Evolutionary conservation across 805 yeast genomes (phyloP).

Genomic region (Kuraishia molischiana): DNA sequence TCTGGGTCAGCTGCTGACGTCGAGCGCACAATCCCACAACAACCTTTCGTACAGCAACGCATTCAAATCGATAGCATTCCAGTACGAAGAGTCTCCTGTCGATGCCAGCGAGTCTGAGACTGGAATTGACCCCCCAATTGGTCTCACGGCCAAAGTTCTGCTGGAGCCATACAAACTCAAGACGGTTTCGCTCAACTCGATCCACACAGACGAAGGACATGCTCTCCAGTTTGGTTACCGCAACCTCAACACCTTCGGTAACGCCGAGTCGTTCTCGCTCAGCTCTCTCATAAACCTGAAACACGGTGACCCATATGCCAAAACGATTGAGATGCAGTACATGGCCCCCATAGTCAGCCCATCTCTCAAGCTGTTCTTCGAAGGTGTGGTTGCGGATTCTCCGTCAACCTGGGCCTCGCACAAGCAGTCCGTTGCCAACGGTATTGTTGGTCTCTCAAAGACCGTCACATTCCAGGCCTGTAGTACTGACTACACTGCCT

Average conservation of each 20-base stretch:
- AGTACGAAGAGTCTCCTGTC: constrained; percentile 10
- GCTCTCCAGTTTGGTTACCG: constrained; percentile 22
- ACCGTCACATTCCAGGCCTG: constrained; percentile 14
- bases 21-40: constrained; percentile 10
- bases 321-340: constrained; percentile 41
- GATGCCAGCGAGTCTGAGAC: neutral
- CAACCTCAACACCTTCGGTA: constrained; percentile 49
- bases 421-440: constrained; percentile 40
- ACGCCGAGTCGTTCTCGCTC: constrained; percentile 51
- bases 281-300: constrained; percentile 36
- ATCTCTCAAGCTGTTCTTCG: constrained; percentile 34
- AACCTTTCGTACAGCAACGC: constrained; percentile 17
- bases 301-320: constrained; percentile 38
- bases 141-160: constrained; percentile 21
- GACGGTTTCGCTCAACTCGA: constrained; percentile 22
- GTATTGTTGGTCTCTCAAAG: constrained; percentile 39
- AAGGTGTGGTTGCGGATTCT: constrained; percentile 40
- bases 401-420: constrained; percentile 40
- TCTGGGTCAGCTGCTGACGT: constrained; percentile 26
- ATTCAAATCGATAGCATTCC: constrained; percentile 14
- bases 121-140: constrained; percentile 15
- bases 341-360: constrained; percentile 35
- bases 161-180: constrained; percentile 20
- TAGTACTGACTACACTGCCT: constrained; percentile 13
- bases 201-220: constrained; percentile 23